Base-by-base conservation (phyloP, 2,329 filamentous ascomycete species). In the Calycina herbarum region DNA sequence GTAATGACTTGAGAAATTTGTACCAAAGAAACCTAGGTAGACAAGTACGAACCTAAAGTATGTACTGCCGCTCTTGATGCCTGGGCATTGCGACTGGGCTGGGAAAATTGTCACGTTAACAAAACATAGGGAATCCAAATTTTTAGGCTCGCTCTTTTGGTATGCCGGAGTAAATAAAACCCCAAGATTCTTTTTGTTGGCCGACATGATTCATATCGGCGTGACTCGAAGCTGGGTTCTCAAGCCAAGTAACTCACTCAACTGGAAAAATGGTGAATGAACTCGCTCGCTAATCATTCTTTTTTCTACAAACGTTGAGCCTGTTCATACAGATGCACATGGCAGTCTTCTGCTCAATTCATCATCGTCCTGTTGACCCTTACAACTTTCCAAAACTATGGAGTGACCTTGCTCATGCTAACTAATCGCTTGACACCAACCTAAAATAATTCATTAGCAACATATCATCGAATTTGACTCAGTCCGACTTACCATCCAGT, bases 331-430 rank as follows among this genome's bases (percentile, higher is more conserved):
- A 54, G 10, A 24, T 27, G 48, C 20, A 40, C 48, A 54, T 54
- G 48, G 24, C 10, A 54, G 20, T 24, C 48, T 27, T 54, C 20
- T 24, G 48, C 48, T 27, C 42, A 48, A 8, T 48, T 48, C 42
- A 48, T 20, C 42, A 20, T 48, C 48, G 48, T 54, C 48, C 48
- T 54, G 20, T 40, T 40, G 38, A 40, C 11, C 24, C 48, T 11
- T 13, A 54, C 48, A 27, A 15, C 48, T 11, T 27, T 54, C 20
- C 20, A 54, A 54, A 15, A 57, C 62, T 69, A 77, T 67, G 89
- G 86, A 8, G 90, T 92, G 40, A 86, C 89, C 78, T 89, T 89
- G 81, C 90, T 92, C 90, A 93, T 93, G 77, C 86, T 89, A 73
- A 93, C 86, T 74, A 93, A 81, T 70, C 90, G 85, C 79, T 93